Conservation (phyloP, 1,284 basidiomycete species). For the Apiotrichum gamsii region DNA sequence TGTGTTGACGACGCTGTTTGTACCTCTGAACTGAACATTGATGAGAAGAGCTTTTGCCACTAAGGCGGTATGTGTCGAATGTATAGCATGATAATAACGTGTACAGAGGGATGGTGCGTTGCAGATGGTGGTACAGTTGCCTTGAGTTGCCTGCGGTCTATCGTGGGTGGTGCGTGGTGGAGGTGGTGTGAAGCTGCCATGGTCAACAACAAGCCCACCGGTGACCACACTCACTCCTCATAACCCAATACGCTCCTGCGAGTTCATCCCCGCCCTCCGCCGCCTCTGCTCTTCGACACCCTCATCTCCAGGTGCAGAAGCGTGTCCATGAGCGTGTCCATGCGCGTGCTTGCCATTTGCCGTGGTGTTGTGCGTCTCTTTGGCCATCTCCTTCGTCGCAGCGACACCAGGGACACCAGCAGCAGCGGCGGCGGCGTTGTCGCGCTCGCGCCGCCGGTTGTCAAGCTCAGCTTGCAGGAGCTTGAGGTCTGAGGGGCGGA, state of each 20-base stretch:
- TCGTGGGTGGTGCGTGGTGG: background rate
- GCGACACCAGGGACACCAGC: background rate
- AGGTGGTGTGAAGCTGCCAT: background rate
- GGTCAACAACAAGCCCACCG: no score
- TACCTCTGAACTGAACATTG: no score
- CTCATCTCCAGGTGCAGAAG: conserved; percentile 1
- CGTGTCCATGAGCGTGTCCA: no score
- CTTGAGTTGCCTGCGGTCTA: background rate
- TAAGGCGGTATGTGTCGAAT: no score
- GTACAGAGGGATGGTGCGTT: no score
- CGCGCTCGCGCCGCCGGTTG: conserved; percentile 21
- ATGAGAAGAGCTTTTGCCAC: no score
- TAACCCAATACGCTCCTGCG: conserved; percentile 11
- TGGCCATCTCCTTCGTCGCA: no score
- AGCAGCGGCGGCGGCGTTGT: background rate
- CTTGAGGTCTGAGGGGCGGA: conserved; percentile 39
- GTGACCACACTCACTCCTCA: no score
- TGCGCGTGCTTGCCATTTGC: background rate
- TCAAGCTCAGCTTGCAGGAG: conserved; percentile 39
- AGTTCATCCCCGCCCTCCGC: conserved; percentile 9
- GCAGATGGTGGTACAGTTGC: background rate
- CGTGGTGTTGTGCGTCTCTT: background rate
- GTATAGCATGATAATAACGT: no score
- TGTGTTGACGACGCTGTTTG: no score
- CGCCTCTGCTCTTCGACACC: conserved; percentile 6